These are phyloP conservation scores for Neobulgaria alba DNA, from an alignment of 2,329 filamentous ascomycete genomes.

Conservation along the genomic window DNA sequence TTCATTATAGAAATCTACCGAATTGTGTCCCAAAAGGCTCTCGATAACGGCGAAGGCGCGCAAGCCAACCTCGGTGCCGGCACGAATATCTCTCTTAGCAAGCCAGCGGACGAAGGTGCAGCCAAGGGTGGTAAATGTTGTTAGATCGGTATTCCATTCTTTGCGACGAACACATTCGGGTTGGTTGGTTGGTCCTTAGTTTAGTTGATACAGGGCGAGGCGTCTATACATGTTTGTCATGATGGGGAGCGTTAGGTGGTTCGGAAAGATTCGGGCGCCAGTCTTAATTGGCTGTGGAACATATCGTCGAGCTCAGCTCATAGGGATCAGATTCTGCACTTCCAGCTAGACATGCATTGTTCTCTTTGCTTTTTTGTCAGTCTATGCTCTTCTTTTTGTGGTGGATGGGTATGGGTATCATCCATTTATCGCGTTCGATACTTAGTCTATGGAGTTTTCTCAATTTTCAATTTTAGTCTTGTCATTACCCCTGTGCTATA, in stretches of 20 bases:
- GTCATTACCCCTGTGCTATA: too few species aligned
- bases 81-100: slow-evolving; percentile 79
- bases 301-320: background rate
- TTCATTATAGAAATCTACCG: slow-evolving; percentile 94
- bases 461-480: slow-evolving; percentile 9
- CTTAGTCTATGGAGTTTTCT: slow-evolving; percentile 14
- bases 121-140: slow-evolving; percentile 78
- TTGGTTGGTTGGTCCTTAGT: too few species aligned
- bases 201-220: background rate
- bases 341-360: background rate
- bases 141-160: slow-evolving; percentile 30
- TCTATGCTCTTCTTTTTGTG: background rate
- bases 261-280: background rate
- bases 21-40: slow-evolving; percentile 95
- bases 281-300: background rate
- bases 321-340: background rate
- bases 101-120: slow-evolving; percentile 67
- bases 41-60: slow-evolving; percentile 78
- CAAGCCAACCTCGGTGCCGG: slow-evolving; percentile 74
- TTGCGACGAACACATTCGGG: background rate
- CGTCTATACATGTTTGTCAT: background rate
- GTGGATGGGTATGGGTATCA: background rate
- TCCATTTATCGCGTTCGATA: background rate
- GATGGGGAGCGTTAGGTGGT: background rate
- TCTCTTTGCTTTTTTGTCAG: background rate